phyloP scores from a whole-genome alignment of 2,329 filamentous ascomycete species.

The Fusarium algeriense region DNA sequence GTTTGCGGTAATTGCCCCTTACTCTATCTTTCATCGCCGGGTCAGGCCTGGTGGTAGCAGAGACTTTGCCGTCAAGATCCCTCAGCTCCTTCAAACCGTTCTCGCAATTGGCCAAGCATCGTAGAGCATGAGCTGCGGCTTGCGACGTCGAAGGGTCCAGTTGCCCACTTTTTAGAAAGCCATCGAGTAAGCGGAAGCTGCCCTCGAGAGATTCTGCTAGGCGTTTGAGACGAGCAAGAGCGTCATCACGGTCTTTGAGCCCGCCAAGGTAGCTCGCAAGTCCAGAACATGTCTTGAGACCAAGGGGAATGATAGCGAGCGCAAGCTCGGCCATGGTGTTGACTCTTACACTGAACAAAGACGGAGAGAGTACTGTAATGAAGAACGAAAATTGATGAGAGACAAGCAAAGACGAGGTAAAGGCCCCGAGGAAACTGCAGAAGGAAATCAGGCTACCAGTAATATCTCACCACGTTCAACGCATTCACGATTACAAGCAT shows the following conservation, averaged over 20 bases:
- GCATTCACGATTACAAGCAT: not conserved
- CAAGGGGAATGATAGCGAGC: not conserved
- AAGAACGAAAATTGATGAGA: too few species aligned
- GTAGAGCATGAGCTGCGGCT: not conserved
- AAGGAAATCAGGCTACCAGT: not conserved
- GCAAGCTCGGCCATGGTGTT: not conserved
- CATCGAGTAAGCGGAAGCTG: not conserved
- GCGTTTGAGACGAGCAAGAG: not conserved
- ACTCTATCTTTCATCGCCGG: not conserved
- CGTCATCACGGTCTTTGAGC: not conserved
- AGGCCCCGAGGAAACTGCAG: accelerated
- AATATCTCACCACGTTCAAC: not conserved
- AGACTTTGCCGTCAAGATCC: not conserved
- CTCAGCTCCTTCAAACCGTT: not conserved
- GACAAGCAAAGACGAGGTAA: not conserved
- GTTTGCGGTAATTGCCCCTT: not conserved
- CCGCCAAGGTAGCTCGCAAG: not conserved
- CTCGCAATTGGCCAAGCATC: not conserved
- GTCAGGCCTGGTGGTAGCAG: not conserved
- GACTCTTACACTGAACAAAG: too few species aligned
- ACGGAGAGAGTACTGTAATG: too few species aligned
- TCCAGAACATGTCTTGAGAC: not conserved
- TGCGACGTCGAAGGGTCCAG: not conserved
- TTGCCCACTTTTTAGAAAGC: not conserved
- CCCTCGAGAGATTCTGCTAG: not conserved